Evolutionary conservation across 768 basidiomycete genomes (phyloP).

Genomic region (Rhodocollybia butyracea): DNA sequence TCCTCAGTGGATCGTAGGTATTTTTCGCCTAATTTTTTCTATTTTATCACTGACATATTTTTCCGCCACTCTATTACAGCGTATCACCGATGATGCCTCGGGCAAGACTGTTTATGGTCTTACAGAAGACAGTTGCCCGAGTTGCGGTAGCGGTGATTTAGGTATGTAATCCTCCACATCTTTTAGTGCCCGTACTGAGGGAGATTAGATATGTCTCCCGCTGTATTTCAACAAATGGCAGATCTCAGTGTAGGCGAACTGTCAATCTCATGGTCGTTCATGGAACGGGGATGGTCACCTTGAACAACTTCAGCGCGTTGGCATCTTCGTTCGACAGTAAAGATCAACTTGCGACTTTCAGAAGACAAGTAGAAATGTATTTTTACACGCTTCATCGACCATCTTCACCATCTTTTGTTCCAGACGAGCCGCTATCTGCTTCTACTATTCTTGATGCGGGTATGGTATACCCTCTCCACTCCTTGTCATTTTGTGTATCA

Average conservation of each 20-base stretch:
- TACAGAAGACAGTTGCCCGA: conserved; percentile 5
- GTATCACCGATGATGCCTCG: background rate
- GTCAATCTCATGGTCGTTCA: conserved; percentile 1
- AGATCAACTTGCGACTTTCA: too few species aligned
- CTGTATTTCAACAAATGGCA: conserved; percentile 1
- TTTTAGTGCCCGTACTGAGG: background rate
- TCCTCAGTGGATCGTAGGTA: conserved; percentile 7
- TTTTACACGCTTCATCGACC: background rate
- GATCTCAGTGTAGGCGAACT: background rate
- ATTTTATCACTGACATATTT: background rate
- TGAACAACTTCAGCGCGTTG: background rate
- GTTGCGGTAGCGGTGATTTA: conserved; percentile 1
- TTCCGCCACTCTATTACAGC: background rate
- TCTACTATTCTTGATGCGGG: too few species aligned
- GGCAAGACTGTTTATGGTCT: conserved; percentile 1
- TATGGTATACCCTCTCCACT: too few species aligned
- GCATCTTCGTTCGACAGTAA: conserved; percentile 9
- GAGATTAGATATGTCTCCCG: conserved; percentile 3
- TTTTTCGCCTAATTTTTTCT: background rate
- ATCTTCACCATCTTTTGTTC: too few species aligned
- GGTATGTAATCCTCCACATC: conserved; percentile 4
- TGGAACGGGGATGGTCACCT: conserved; percentile 1
- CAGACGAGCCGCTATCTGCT: too few species aligned
- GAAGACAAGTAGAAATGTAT: conserved; percentile 30
- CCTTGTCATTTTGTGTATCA: too few species aligned